phyloP scores from a whole-genome alignment of 1,284 basidiomycete species.

The Leccinum solheimii region DNA sequence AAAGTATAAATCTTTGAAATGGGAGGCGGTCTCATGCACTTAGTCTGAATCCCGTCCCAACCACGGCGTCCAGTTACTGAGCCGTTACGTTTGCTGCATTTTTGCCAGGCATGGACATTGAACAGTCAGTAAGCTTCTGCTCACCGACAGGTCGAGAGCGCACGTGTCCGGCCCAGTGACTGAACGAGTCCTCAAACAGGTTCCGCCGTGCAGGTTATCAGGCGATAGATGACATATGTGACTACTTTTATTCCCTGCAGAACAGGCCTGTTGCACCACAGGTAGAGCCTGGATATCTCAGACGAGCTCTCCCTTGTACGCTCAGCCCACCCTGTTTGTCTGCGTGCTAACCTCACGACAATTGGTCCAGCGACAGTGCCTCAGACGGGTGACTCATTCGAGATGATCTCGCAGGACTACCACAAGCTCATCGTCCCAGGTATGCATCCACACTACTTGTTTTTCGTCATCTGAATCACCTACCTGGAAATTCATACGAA shows the following conservation, averaged over 20 bases:
- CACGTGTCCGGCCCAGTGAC: neutral
- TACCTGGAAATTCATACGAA: neutral
- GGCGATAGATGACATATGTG: conserved; percentile 91
- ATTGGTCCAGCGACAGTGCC: conserved; percentile 52
- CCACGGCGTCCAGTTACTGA: neutral
- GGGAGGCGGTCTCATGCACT: no score
- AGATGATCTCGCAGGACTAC: conserved; percentile 78
- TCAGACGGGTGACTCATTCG: conserved; percentile 73
- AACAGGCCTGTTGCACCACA: conserved; percentile 68
- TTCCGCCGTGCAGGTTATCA: conserved; percentile 87
- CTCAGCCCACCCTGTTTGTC: neutral
- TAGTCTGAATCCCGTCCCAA: no score
- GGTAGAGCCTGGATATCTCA: conserved; percentile 80
- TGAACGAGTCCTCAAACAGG: conserved; percentile 37
- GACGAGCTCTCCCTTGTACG: conserved; percentile 56
- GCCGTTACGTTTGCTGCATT: neutral
- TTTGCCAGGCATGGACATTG: conserved; percentile 51
- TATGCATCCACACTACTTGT: conserved; percentile 29
- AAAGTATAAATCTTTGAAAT: no score
- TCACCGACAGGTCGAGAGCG: neutral
- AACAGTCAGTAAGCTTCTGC: conserved; percentile 45
- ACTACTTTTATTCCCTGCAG: conserved; percentile 79
- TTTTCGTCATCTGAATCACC: conserved; percentile 9
- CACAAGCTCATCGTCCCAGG: conserved; percentile 83
- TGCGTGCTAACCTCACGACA: neutral